A percentile compares a stretch with the other conserved stretches of the same genome.
These are phyloP conservation scores for Caloboletus firmus DNA, from an alignment of 1,284 basidiomycete species.

Conservation along the genomic window DNA sequence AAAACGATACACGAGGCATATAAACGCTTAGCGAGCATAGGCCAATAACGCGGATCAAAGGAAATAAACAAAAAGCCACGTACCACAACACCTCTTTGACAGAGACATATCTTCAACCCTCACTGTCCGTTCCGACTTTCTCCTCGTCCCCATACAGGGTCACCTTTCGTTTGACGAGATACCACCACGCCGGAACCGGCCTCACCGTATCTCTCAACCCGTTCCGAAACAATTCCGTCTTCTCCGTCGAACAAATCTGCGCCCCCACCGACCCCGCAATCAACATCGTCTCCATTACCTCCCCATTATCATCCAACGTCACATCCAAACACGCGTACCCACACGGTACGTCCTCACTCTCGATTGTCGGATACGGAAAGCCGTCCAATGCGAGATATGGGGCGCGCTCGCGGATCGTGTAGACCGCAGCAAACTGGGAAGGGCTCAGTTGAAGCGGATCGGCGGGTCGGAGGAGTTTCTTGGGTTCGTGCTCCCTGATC, in stretches of 20 bases:
- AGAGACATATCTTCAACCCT: neutral
- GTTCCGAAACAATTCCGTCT: slow-evolving; percentile 31
- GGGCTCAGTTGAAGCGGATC: slow-evolving; percentile 31
- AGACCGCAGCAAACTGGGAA: slow-evolving; percentile 33
- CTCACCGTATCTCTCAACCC: slow-evolving; percentile 34
- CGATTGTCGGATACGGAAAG: slow-evolving; percentile 37
- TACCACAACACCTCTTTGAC: neutral
- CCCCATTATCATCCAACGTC: slow-evolving; percentile 39
- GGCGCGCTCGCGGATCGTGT: slow-evolving; percentile 25
- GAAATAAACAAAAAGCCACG: neutral
- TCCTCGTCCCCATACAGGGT: neutral
- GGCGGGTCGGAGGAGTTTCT: slow-evolving; percentile 34
- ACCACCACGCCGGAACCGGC: slow-evolving; percentile 37
- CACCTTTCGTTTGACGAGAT: slow-evolving; percentile 18
- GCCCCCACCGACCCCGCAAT: slow-evolving; percentile 43
- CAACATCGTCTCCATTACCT: slow-evolving; percentile 35
- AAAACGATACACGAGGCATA: neutral
- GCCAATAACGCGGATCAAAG: neutral
- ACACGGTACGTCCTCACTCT: slow-evolving; percentile 34
- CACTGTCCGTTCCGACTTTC: neutral
- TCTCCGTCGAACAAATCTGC: slow-evolving; percentile 35
- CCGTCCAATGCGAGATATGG: slow-evolving; percentile 38
- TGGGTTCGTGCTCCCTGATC: slow-evolving; percentile 30
- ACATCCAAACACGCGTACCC: slow-evolving; percentile 42
- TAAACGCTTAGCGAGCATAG: neutral